Base-by-base conservation (phyloP, 768 basidiomycete genomes). In the Xerocomellus chrysenteron region DNA sequence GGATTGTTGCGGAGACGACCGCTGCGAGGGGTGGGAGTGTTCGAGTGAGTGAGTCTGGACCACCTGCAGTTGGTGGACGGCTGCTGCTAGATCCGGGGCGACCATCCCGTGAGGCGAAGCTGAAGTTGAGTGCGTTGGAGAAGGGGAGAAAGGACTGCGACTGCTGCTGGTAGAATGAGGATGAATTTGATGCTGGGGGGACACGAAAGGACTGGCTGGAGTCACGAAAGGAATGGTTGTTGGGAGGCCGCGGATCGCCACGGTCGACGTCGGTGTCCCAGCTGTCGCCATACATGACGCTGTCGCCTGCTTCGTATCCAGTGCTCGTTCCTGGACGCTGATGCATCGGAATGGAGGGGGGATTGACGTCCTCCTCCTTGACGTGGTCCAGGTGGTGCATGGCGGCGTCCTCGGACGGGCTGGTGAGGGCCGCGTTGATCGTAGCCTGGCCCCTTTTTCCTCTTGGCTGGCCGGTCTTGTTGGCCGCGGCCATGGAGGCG, bases 201-300 rank as follows among this genome's bases (percentile, higher is more conserved):
- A 73, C 79, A 85, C 84, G 87, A 87, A 87, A 87, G 86, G 87
- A 87, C 84, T 87, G 86, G 82, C 79, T 76, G 81, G 84, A 77
- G 78, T 83, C 83, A 81, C 83, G 86, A 86, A 87, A 87, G 84
- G 86, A 87, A 84, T 86, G 84, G 47, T 64, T 76, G 65, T 69
- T 75, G 67, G 68, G 64, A 59, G 74, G 73, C 47, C 78, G 71
- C 50, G 73, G 64, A 71, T 71, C 50, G 44, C 66, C 70, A 59
- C 66, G 68, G 65, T 75, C 79, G 62, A 75, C 58, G 61, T 77
- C 74, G 35, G 73, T 56, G 14, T 70, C 67, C 67, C 76, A 78
- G 50, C 72, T 61, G 60, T 78, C 68, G 43, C 17, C 44, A 21
- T 71, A 73, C 45, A 71, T 55, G 56, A 66, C 58, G 51, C 21